phyloP scores from a whole-genome alignment of 306 rosid species.

The Prinsepia uniflora region DNA sequence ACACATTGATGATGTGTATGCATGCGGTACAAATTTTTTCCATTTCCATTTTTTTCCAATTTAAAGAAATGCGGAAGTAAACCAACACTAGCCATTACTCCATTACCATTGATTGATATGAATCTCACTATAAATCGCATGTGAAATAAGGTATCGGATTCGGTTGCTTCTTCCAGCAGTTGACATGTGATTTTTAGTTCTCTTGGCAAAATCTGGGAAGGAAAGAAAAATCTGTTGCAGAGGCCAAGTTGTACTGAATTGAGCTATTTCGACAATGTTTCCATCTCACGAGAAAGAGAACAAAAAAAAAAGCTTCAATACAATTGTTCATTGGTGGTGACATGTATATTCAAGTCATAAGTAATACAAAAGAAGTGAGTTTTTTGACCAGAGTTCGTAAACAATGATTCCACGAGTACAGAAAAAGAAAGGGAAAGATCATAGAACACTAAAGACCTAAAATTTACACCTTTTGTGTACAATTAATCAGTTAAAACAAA shows the following conservation, averaged over 20 bases:
- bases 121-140: background rate
- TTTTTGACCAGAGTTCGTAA: background rate
- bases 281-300: background rate
- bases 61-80: background rate
- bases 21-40: too few species aligned
- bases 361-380: too few species aligned
- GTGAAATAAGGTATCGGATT: background rate
- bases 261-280: background rate
- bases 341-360: too few species aligned
- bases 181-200: background rate
- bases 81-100: background rate
- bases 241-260: background rate
- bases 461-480: background rate
- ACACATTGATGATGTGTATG: too few species aligned
- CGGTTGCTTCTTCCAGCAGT: background rate
- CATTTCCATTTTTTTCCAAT: too few species aligned
- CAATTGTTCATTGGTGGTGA: background rate
- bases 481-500: background rate
- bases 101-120: background rate
- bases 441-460: background rate
- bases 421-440: background rate
- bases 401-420: background rate
- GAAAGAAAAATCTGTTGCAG: background rate
- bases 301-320: background rate
- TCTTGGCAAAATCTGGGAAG: background rate